Base-by-base conservation (phyloP, 2,329 filamentous ascomycete species). In the Talaromyces sp. region DNA sequence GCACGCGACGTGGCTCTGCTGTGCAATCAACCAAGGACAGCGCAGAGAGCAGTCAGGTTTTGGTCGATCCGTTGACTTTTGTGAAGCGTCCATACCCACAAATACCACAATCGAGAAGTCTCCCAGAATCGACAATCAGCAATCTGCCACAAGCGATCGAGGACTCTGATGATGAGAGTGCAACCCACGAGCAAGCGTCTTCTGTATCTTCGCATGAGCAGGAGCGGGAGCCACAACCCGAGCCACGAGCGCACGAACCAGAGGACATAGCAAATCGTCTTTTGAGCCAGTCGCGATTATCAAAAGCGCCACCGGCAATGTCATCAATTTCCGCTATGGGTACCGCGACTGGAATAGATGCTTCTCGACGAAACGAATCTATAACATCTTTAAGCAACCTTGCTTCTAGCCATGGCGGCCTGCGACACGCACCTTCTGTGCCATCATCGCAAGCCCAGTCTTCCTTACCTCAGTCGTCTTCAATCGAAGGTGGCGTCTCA, bases 321-420 rank as follows among this genome's bases (percentile, higher is more conserved):
- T 81, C 80, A 37, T 81, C 80, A 6, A 75, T 82, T 25, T 82
- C 79, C n/a, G 80, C 79, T 15, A 78, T 77, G 57, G 80, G 76
- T 4, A 78, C 76, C 49, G 78, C 79, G 5, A 70, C 73, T 43
- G 70, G 72, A 35, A 67, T 75, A 49, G 72, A 78, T 69, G 69
- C 74, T 35, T 66, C 74, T 64, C 74, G 77, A n/a, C 73, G 75
- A 65, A 75, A 73, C 66, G 70, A 74, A 58, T 77, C 76, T 56
- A 69, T 79, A 47, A 72, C 76, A 50, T 77, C 76, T 57, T 69
- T 79, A 39, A 72, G 75, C 22, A 80, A 74, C 61, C 67, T 79
- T 47, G 71, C 75, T 63, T 71, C 74, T 57, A 73, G 68, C 59
- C 71, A 76, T 45, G 73, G 75, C 49, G 72, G 69, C 15, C 66